These are phyloP conservation scores for Ceratobasidium theobromae DNA, from an alignment of 1,284 basidiomycete genomes.

Conservation along the genomic window DNA sequence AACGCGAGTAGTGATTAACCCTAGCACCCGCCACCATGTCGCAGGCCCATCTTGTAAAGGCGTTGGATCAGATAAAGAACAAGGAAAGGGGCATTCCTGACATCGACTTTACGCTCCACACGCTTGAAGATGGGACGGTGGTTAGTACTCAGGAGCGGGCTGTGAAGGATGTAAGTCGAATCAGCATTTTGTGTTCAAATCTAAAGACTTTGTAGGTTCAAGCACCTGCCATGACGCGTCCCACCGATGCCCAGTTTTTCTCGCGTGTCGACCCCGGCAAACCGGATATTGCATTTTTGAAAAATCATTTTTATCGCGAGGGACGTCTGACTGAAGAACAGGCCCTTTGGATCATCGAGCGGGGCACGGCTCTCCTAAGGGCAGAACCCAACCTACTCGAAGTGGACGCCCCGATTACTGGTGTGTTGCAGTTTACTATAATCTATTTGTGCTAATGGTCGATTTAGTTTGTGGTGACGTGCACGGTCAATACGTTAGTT, in stretches of 20 bases:
- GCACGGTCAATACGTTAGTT: conserved; percentile 92
- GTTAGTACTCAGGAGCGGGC: conserved; percentile 86
- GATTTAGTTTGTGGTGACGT: conserved; percentile 87
- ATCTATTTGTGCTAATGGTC: background rate
- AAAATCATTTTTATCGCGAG: conserved; percentile 99
- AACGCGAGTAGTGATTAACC: background rate
- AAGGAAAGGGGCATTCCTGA: conserved; percentile 60
- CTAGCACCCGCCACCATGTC: conserved; percentile 7
- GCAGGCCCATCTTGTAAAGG: conserved; percentile 64
- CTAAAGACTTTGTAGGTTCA: conserved; percentile 63
- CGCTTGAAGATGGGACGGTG: conserved; percentile 82
- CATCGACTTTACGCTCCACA: conserved; percentile 87
- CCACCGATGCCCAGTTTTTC: conserved; percentile 93
- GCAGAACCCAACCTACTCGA: conserved; percentile 87
- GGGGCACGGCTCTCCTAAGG: conserved; percentile 74
- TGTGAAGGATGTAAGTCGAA: conserved; percentile 69
- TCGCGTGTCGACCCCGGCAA: conserved; percentile 79
- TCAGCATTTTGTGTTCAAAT: conserved; percentile 13
- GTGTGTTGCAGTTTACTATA: conserved; percentile 62
- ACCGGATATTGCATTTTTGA: conserved; percentile 95
- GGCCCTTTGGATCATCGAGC: conserved; percentile 83
- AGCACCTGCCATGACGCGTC: conserved; percentile 90
- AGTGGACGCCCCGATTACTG: conserved; percentile 93
- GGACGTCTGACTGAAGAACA: conserved; percentile 89
- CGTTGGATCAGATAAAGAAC: conserved; percentile 67